Conservation (phyloP, 306 rosid species). For the Senna tora region DNA sequence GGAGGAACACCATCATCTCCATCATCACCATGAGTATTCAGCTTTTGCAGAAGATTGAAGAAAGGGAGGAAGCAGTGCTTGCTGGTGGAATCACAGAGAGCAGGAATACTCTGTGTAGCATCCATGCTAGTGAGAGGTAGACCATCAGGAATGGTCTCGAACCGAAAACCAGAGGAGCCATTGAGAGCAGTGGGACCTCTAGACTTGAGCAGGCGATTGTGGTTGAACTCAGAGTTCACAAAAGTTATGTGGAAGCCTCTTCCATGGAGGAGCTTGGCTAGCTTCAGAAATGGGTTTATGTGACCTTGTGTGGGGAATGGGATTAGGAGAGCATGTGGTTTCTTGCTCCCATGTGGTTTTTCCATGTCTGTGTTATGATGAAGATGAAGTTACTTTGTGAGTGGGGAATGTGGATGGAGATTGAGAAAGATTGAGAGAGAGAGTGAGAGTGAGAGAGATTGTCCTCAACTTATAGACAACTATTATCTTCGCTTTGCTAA, state of each 20-base stretch:
- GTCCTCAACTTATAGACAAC: too few relatives aligned
- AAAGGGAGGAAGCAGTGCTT: constrained; percentile 37
- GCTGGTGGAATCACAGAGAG: constrained; percentile 42
- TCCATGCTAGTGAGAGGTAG: constrained; percentile 43
- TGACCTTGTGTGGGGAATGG: constrained; percentile 54
- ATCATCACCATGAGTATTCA: constrained; percentile 7
- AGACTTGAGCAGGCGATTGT: constrained; percentile 44
- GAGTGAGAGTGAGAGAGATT: too few relatives aligned
- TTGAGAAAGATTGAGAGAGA: neutral
- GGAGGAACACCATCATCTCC: constrained; percentile 33
- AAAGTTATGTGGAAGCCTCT: constrained; percentile 52
- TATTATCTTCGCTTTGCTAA: too few relatives aligned
- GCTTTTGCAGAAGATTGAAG: constrained; percentile 41
- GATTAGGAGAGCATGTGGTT: constrained; percentile 44
- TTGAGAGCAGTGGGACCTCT: constrained; percentile 38
- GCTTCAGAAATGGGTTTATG: constrained; percentile 50
- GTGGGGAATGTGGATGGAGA: too few relatives aligned
- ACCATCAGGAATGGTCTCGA: constrained; percentile 49
- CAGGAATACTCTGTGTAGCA: constrained; percentile 46
- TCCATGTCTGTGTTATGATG: constrained; percentile 15
- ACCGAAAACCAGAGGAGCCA: constrained; percentile 40
- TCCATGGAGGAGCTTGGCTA: constrained; percentile 46
- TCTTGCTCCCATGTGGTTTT: neutral
- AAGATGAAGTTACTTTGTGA: too few relatives aligned
- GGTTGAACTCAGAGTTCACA: constrained; percentile 49